Evolutionary conservation across 257 asterid genomes (phyloP).

Genomic region (Rubia yunnanensis): DNA sequence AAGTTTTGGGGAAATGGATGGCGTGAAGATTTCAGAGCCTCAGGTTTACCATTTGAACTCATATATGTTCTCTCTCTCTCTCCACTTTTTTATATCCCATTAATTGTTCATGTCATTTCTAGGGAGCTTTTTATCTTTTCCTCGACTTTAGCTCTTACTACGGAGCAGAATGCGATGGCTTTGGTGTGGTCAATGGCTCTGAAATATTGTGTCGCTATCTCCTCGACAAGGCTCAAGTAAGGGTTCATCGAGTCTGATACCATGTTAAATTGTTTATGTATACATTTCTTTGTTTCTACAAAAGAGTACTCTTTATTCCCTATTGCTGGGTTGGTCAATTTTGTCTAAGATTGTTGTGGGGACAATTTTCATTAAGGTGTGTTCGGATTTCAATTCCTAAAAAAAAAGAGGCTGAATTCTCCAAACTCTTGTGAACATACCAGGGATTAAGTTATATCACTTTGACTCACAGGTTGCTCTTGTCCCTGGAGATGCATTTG

Average conservation of each 20-base stretch:
- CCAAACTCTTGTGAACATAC: neutral
- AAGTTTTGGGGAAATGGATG: slow-evolving; percentile 67
- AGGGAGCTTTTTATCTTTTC: slow-evolving; percentile 96
- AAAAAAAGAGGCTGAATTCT: neutral
- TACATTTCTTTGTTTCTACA: neutral
- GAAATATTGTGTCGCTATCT: slow-evolving; percentile 83
- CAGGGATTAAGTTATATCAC: neutral
- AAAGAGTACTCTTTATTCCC: neutral
- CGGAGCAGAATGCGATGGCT: slow-evolving; percentile 51
- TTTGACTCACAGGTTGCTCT: slow-evolving; percentile 59
- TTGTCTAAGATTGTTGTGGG: neutral
- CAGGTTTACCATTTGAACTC: slow-evolving; percentile 36
- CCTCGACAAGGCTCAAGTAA: slow-evolving; percentile 83
- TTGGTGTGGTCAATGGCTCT: slow-evolving; percentile 59
- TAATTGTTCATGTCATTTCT: slow-evolving; percentile 21
- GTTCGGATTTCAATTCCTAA: neutral
- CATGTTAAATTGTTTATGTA: neutral
- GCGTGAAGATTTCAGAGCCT: slow-evolving; percentile 84
- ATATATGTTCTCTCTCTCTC: neutral
- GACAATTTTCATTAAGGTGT: neutral
- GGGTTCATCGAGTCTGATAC: slow-evolving; percentile 6
- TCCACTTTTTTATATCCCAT: neutral
- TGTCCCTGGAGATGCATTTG: slow-evolving; percentile 91
- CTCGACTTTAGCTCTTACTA: slow-evolving; percentile 81
- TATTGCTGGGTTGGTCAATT: neutral